Evolutionary conservation across 306 rosid species (phyloP).

Genomic region (Echinosophora koreensis): DNA sequence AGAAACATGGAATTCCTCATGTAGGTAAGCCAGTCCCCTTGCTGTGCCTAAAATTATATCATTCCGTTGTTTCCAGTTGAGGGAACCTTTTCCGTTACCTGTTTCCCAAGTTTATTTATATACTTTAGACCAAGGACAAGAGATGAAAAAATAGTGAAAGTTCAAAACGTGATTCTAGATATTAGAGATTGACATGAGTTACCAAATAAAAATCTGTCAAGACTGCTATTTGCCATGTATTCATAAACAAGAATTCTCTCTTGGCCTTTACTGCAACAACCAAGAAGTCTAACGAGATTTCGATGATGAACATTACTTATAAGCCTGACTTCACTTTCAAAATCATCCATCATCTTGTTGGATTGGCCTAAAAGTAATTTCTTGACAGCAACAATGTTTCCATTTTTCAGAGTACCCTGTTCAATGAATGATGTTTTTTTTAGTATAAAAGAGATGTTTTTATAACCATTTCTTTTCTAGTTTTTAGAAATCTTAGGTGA

Average conservation of each 20-base stretch:
- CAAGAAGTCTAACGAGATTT: constrained; percentile 72
- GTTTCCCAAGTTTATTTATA: background rate
- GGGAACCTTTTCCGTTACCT: constrained; percentile 61
- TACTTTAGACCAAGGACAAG: background rate
- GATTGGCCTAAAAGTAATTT: constrained; percentile 60
- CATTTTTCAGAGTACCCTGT: constrained; percentile 74
- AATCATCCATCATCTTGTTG: constrained; percentile 56
- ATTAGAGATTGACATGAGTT: constrained; percentile 21
- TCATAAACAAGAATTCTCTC: constrained; percentile 72
- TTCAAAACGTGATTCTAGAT: background rate
- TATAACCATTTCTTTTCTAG: too few species aligned
- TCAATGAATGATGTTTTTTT: constrained; percentile 5
- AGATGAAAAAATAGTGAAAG: too few species aligned
- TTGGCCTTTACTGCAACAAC: constrained; percentile 67
- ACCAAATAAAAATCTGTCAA: constrained; percentile 76
- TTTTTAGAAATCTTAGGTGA: background rate
- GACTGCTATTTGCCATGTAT: constrained; percentile 75
- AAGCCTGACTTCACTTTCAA: constrained; percentile 72
- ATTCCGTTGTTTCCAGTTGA: constrained; percentile 67
- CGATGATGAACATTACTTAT: constrained; percentile 80
- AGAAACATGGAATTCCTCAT: constrained; percentile 72
- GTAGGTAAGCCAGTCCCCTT: constrained; percentile 71
- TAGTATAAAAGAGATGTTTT: background rate
- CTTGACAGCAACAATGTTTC: constrained; percentile 71
- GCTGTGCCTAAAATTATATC: constrained; percentile 70